A percentile compares a stretch with the other conserved stretches of the same genome.
Conservation (phyloP, 169 alveolate species). For the Cryptosporidium xiaoi region DNA sequence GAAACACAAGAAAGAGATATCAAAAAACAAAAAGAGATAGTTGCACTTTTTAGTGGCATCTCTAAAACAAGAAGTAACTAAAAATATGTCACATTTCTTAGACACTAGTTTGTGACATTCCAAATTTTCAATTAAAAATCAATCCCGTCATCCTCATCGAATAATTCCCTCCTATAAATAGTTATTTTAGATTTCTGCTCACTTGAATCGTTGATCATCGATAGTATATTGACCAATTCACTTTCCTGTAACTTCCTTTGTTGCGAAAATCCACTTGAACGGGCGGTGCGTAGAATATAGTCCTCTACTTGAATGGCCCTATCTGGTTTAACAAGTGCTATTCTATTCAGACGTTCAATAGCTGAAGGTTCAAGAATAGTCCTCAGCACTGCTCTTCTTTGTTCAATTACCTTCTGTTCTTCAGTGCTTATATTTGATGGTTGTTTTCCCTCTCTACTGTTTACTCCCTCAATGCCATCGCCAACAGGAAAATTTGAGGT, state of each 20-base stretch:
- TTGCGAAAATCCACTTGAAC: constrained; percentile 32
- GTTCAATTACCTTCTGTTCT: constrained; percentile 25
- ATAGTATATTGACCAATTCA: constrained; percentile 29
- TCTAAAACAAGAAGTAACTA: constrained; percentile 2
- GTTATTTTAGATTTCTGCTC: constrained; percentile 34
- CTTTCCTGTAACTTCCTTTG: constrained; percentile 20
- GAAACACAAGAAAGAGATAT: neutral
- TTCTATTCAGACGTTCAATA: constrained; percentile 54
- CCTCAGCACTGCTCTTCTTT: constrained; percentile 55
- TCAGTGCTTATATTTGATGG: neutral
- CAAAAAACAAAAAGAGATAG: constrained; percentile 43
- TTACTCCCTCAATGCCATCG: neutral
- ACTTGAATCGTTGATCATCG: constrained; percentile 8
- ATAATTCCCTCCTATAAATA: constrained; percentile 35
- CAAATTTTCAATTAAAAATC: neutral
- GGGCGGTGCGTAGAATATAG: constrained; percentile 39
- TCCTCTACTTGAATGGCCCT: constrained; percentile 53
- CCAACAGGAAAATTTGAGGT: neutral
- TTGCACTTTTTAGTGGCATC: constrained; percentile 52
- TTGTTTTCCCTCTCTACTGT: neutral
- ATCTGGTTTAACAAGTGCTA: constrained; percentile 69
- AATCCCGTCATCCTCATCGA: constrained; percentile 61
- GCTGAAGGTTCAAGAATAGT: constrained; percentile 48
- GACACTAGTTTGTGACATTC: neutral
- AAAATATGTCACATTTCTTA: neutral